Evolutionary conservation across 176 grass and related monocot genomes (phyloP).

Genomic region (Pontederia crassipes): DNA sequence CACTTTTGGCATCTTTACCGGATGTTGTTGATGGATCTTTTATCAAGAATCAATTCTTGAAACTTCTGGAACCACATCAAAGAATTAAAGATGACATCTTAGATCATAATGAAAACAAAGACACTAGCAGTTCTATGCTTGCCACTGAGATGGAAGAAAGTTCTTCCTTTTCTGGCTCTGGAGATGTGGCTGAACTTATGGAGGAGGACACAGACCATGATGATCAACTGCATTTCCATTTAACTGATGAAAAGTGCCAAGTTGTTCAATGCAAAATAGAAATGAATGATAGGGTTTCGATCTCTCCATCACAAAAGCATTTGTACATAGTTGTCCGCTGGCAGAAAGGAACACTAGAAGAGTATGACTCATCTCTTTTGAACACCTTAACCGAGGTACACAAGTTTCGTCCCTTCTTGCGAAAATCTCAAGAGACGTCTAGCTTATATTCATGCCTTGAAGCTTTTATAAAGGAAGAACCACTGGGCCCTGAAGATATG

Average conservation of each 20-base stretch:
- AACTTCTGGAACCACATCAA: neutral
- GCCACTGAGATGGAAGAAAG: conserved; percentile 14
- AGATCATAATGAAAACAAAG: neutral
- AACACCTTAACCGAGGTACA: conserved; percentile 11
- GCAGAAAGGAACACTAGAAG: conserved; percentile 3
- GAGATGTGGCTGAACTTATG: neutral
- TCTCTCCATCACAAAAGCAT: neutral
- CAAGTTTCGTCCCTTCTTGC: conserved; percentile 16
- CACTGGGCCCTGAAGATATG: conserved; percentile 86
- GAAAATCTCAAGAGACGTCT: conserved; percentile 52
- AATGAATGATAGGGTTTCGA: conserved; percentile 1
- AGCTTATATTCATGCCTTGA: conserved; percentile 91
- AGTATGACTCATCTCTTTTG: conserved; percentile 6
- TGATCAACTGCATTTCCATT: conserved; percentile 8
- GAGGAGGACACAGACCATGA: neutral
- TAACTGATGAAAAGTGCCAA: conserved; percentile 15
- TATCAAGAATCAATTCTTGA: neutral
- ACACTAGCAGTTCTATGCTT: neutral
- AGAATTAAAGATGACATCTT: neutral
- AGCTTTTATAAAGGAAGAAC: conserved; percentile 82
- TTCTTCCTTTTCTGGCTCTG: neutral
- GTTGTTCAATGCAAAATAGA: conserved; percentile 3
- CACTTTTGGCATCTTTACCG: conserved; percentile 1
- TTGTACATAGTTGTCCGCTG: conserved; percentile 12
- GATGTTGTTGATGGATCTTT: neutral